These are phyloP conservation scores for Brassica nigra DNA, from an alignment of 345 rosid species.

Conservation along the genomic window DNA sequence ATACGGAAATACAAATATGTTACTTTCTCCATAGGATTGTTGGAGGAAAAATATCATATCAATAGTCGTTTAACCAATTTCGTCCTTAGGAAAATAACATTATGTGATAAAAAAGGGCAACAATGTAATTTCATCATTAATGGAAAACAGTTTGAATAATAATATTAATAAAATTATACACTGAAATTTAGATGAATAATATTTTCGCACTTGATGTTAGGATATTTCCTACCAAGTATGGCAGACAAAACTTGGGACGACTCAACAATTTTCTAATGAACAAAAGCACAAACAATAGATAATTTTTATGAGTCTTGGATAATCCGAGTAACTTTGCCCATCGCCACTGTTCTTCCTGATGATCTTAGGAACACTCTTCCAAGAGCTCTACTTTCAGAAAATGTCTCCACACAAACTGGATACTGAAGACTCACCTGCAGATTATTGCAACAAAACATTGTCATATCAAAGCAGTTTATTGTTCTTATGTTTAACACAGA, in stretches of 20 bases:
- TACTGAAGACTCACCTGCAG: slow-evolving; percentile 62
- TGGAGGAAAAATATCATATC: neutral
- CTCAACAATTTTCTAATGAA: slow-evolving; percentile 8
- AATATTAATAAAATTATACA: neutral
- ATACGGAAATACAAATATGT: neutral
- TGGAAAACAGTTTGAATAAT: neutral
- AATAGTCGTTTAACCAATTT: neutral
- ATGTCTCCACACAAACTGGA: slow-evolving; percentile 74
- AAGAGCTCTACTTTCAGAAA: slow-evolving; percentile 71
- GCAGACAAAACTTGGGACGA: slow-evolving; percentile 34
- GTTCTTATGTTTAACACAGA: neutral
- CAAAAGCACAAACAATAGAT: neutral
- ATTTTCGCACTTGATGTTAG: neutral
- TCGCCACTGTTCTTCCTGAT: slow-evolving; percentile 75
- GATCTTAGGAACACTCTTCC: slow-evolving; percentile 88
- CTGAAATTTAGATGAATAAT: neutral
- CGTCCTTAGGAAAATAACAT: neutral
- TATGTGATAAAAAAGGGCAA: neutral
- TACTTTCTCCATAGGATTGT: neutral
- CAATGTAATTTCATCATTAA: neutral
- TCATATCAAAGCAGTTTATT: neutral
- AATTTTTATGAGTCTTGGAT: slow-evolving; percentile 44
- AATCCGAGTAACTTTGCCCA: slow-evolving; percentile 67
- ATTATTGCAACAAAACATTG: neutral
- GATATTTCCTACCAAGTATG: slow-evolving; percentile 3